A percentile compares a stretch with the other conserved stretches of the same genome.
phyloP scores from a whole-genome alignment of 768 basidiomycete genomes.

The Coprinopsis strossmayeri region DNA sequence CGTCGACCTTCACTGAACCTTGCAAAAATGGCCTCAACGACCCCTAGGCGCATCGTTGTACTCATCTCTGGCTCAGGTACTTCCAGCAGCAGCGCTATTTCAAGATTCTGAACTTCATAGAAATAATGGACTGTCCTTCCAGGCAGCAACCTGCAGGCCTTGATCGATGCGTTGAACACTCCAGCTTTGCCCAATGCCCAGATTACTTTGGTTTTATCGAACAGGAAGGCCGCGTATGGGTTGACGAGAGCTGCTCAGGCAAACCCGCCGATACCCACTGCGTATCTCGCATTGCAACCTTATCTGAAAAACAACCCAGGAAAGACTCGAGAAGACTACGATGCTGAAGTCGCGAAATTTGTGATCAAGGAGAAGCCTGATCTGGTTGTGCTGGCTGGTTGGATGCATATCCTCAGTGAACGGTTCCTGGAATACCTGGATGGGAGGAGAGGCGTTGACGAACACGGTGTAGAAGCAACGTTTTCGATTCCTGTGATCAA shows the following conservation, averaged over 20 bases:
- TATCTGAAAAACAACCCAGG: slow-evolving; percentile 70
- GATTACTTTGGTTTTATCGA: slow-evolving; percentile 84
- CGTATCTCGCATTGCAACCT: slow-evolving; percentile 78
- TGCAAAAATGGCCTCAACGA: slow-evolving; percentile 7
- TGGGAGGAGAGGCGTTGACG: slow-evolving; percentile 30
- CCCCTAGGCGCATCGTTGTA: slow-evolving; percentile 31
- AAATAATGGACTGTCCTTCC: slow-evolving; percentile 7
- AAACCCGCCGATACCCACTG: slow-evolving; percentile 73
- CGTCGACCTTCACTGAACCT: not conserved
- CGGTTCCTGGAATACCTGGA: slow-evolving; percentile 67
- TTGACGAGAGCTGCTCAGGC: slow-evolving; percentile 71
- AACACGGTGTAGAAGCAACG: slow-evolving; percentile 21
- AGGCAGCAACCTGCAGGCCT: slow-evolving; percentile 96
- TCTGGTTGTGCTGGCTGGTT: slow-evolving; percentile 91
- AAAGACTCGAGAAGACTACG: slow-evolving; percentile 79
- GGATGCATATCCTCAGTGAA: slow-evolving; percentile 95
- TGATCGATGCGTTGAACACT: slow-evolving; percentile 82
- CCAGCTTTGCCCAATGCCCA: slow-evolving; percentile 61
- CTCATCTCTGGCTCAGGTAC: slow-evolving; percentile 53
- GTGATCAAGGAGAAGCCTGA: slow-evolving; percentile 66
- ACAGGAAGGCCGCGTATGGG: slow-evolving; percentile 87
- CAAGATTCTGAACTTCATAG: not conserved
- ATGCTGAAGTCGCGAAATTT: slow-evolving; percentile 67
- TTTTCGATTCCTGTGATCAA: slow-evolving; percentile 80
- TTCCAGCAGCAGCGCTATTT: slow-evolving; percentile 8